Base-by-base conservation (phyloP, 768 basidiomycete species). In the Collybia sordida region DNA sequence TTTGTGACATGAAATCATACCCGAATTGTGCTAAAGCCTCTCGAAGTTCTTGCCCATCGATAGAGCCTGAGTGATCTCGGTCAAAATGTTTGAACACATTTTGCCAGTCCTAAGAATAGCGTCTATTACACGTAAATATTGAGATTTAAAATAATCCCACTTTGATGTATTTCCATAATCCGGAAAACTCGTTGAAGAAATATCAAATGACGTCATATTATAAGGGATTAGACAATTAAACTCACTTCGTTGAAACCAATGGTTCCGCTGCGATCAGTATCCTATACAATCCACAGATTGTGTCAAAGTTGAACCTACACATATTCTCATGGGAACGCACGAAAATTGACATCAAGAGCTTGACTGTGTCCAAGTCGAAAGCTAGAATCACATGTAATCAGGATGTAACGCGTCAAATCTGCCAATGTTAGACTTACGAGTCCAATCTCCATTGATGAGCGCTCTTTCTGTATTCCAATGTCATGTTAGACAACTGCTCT, bases 351-450 rank as follows among this genome's bases (percentile, higher is more conserved):
- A 93, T 90, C 54, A 92, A 73, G 27, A 92, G 75, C 72, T 90
- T 91, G 65, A 92, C 86, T 21, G 91, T 93, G 59, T 92, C 91
- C 48, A 89, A 70, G 69, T 92, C 90, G 60, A 93, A 93, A 4
- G 85, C 89, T 90, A 47, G 41, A 48, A 19, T 17, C 50, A 53
- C 44, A 14, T 37, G 25, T 22, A 19, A 52, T 28, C 34, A 46
- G 18, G 17, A 28, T 17, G 25, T 11, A 8, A 17, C 34, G 42
- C n/a, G 9, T 21, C 14, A 21, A 34, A 1, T 5, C 12, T 21
- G 9, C 3, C 18, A 18, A 12, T 11, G 37, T 28, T 49, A 18
- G 19, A 74, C 90, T 66, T 56, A 91, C 90, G 81, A 57, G 78
- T 79, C 88, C 87, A 91, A 61, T 93, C 87, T 35, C 90, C 73